These are phyloP conservation scores for Comarum palustre DNA, from an alignment of 306 rosid species.

Conservation along the genomic window DNA sequence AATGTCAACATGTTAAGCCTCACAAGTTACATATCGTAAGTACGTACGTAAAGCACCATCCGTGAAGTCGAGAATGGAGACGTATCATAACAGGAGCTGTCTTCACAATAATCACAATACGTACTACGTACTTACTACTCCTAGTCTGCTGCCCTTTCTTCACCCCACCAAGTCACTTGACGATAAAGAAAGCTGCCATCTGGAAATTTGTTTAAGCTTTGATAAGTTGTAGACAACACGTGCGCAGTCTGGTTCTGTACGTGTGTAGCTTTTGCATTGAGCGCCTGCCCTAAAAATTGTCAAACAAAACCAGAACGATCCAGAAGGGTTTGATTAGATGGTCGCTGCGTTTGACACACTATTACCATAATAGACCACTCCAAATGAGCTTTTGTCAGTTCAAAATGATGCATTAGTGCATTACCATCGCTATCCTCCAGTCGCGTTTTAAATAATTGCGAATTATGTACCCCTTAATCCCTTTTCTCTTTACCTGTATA, in stretches of 20 bases:
- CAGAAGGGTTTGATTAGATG: constrained; percentile 2
- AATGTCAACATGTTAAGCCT: background rate
- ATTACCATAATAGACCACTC: constrained; percentile 4
- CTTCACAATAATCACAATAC: background rate
- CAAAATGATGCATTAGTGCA: background rate
- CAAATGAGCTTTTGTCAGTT: constrained; percentile 3
- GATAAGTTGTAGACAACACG: constrained; percentile 12
- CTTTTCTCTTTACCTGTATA: background rate
- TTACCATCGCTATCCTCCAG: background rate
- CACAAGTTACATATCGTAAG: constrained; percentile 1
- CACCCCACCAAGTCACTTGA: constrained; percentile 6
- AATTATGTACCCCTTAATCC: background rate
- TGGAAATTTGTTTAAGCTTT: background rate
- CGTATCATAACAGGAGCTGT: background rate
- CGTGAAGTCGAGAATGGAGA: constrained; percentile 13
- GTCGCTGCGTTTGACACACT: constrained; percentile 18
- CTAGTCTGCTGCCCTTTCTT: background rate
- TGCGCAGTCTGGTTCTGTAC: background rate
- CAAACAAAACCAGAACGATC: background rate
- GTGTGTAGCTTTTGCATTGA: background rate
- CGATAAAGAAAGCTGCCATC: background rate
- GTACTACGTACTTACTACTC: background rate
- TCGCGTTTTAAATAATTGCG: constrained; percentile 5
- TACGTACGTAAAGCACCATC: constrained; percentile 8
- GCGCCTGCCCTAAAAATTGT: constrained; percentile 12